These are phyloP conservation scores for Cryphonectria japonica DNA, from an alignment of 2,329 filamentous ascomycete species.

Conservation along the genomic window DNA sequence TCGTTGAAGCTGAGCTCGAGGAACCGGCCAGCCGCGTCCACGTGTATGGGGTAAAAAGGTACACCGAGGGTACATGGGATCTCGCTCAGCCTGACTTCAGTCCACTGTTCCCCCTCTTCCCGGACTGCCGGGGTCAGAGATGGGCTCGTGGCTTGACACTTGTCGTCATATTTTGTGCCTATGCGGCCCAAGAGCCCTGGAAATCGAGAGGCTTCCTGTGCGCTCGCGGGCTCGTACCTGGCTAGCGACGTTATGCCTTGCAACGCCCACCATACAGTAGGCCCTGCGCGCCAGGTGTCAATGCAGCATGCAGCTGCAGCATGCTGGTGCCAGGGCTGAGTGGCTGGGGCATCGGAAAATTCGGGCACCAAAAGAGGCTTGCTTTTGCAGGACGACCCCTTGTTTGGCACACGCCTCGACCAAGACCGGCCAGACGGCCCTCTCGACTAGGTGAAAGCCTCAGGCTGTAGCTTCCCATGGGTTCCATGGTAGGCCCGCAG, in stretches of 20 bases:
- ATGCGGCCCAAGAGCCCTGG: neutral
- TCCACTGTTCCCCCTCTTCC: conserved; percentile 3
- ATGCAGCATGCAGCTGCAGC: conserved; percentile 9
- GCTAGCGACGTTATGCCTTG: conserved; percentile 9
- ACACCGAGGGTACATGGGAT: neutral
- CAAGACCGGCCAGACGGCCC: conserved; percentile 1
- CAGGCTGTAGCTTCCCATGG: neutral
- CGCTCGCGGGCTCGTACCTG: neutral
- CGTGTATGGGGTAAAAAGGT: conserved; percentile 1
- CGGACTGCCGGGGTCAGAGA: neutral
- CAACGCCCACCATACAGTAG: neutral
- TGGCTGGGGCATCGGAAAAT: neutral
- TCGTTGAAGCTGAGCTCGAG: conserved; percentile 6
- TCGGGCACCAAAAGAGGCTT: conserved; percentile 1
- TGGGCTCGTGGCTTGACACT: neutral
- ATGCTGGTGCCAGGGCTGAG: neutral
- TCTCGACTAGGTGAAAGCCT: neutral
- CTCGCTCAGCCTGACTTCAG: neutral
- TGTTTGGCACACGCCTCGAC: conserved; percentile 2
- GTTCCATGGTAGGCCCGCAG: neutral
- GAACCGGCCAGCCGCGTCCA: neutral
- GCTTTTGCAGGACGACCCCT: neutral
- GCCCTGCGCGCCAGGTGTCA: conserved; percentile 10
- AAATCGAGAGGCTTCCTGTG: neutral
- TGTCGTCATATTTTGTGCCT: neutral